Base-by-base conservation (phyloP, 345 rosid genomes). In the Microcos paniculata region DNA sequence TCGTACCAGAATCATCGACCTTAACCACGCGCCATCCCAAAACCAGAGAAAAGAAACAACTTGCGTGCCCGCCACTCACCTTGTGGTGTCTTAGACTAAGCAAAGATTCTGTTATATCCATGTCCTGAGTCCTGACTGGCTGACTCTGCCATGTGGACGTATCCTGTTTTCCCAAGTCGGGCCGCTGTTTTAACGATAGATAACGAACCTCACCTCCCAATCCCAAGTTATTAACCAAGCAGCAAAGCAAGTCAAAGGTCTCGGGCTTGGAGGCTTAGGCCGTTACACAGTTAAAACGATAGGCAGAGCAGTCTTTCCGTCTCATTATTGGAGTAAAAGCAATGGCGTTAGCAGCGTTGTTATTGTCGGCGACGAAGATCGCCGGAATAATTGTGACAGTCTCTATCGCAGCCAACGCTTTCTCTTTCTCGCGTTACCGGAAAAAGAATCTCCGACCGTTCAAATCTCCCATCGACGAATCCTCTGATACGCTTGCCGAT, bases 391-490 rank as follows among this genome's bases (percentile, higher is more conserved):
- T 91, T 31, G 90, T 81, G 15, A 87, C 91, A 1, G 65, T 87
- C 26, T 89, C 94, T n/a, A 80, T 93, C 45, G 97, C 94, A 1
- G 91, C 96, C 43, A 91, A 93, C 72, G 94, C 87, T 1, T 83
- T 82, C 80, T 93, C 99, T 4, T 95, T 80, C 85, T 81, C 91
- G 48, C 90, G 92, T 78, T 93, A 72, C 82, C 87, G 93, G 74
- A 88, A 78, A 65, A 87, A 83, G 82, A 77, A 82, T 68, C 88
- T 91, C 67, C 64, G 70, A 1, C 90, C 58, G 46, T 78, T 96
- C 80, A 76, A 80, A 19, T 85, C 99, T 48, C 98, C 98, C 2
- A 89, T 96, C 53, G 85, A 93, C 73, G 97, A 93, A 87, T 81
- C 90, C 49, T 78, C 87, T 16, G 97, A 91, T 35, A 74, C 84